Base-by-base conservation (phyloP, 441 rosid genomes). In the Croton laevigatus region DNA sequence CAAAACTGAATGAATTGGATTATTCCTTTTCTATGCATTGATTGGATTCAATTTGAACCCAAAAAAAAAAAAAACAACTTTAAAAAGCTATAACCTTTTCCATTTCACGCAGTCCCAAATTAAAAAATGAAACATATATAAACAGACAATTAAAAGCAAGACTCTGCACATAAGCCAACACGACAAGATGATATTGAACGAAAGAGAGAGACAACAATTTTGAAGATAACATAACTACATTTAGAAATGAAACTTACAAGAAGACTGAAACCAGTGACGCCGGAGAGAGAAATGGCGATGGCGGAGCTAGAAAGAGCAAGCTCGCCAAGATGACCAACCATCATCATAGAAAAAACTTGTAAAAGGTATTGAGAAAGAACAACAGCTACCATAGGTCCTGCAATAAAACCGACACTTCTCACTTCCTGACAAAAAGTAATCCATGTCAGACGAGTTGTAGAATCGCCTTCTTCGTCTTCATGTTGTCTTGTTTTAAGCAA, bases 231-330 rank as follows among this genome's bases (percentile, higher is more conserved):
- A 16, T 5, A 13, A 16, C 5, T 5, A 3, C 4, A 49, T 8
- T 8, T 45, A 8, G n/a, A 16, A 16, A 0, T 40, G 44, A 36
- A 3, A 37, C 80, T 67, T 71, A 84, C 87, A 17, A 81, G 77
- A 48, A 75, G 64, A 22, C 84, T 84, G 63, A 79, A 79, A 45
- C 87, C 87, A 22, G 82, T 79, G 72, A 84, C 87, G 27, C 58
- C 44, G 16, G 71, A 72, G 34, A 84, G 75, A 52, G 87, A 84
- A 57, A 75, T 20, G 71, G 85, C 84, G 1, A 81, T 76, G 81
- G 87, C 87, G 38, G 87, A 59, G 79, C 85, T 80, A 48, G 87
- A 80, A 40, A 84, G 84, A 13, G 75, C 59, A 59, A 84, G 87
- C 74, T 84, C 80, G 7, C 82, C 81, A 13, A 79, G 81, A 38